Percentiles rank a stretch among this genome's conserved stretches.
phyloP scores from a whole-genome alignment of 306 rosid genomes.

The Prunus armeniaca region DNA sequence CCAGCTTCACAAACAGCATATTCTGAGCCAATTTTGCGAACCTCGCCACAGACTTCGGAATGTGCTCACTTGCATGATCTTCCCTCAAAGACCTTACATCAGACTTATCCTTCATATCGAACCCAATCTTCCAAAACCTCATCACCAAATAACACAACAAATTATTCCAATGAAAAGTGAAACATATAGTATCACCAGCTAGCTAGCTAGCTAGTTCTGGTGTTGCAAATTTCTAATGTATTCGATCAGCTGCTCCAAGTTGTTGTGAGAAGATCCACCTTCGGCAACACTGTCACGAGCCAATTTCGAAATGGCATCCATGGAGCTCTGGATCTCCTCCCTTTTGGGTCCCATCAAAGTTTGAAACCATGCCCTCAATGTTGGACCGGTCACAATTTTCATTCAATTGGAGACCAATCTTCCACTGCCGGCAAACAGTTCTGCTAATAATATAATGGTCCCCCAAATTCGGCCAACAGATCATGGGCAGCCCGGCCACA shows the following conservation, averaged over 20 bases:
- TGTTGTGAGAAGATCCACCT: slow-evolving; percentile 25
- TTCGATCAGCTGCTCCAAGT: slow-evolving; percentile 15
- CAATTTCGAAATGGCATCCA: slow-evolving; percentile 3
- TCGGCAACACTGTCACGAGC: slow-evolving; percentile 5
- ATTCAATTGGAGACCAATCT: slow-evolving; percentile 20
- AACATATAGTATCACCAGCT: too few relatives aligned
- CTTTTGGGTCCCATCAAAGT: slow-evolving; percentile 14
- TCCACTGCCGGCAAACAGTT: slow-evolving; percentile 23
- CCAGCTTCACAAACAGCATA: background rate
- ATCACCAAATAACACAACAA: background rate
- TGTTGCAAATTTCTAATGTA: background rate
- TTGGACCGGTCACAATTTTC: slow-evolving; percentile 10
- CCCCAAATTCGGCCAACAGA: slow-evolving; percentile 22
- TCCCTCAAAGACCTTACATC: background rate
- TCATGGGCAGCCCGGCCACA: slow-evolving; percentile 21
- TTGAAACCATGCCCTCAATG: slow-evolving; percentile 1
- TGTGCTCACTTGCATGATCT: background rate
- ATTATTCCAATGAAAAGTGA: too few relatives aligned
- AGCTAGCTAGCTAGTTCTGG: background rate
- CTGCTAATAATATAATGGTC: slow-evolving; percentile 25
- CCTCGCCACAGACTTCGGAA: background rate
- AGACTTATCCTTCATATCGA: slow-evolving; percentile 22
- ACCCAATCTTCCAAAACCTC: background rate
- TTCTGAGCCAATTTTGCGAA: background rate
- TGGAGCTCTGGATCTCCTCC: slow-evolving; percentile 17